Percentiles rank a stretch among this genome's conserved stretches.
Conservation (phyloP, 345 rosid genomes). For the Eucalyptus marginata region DNA sequence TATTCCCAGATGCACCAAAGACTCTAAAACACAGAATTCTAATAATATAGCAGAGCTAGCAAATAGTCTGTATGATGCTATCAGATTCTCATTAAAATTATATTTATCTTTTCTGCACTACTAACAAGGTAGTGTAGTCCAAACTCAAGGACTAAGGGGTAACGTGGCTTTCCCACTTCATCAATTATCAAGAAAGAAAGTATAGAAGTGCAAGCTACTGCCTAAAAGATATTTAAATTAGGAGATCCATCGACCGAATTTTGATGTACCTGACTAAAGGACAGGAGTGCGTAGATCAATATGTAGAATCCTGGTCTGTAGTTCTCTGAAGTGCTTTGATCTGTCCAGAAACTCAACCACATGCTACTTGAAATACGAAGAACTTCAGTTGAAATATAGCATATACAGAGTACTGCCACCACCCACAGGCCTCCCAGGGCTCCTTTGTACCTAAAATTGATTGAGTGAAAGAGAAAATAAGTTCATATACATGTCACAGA, state of each 20-base stretch:
- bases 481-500: background rate
- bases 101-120: background rate
- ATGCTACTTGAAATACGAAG: constrained; percentile 83
- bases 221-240: background rate
- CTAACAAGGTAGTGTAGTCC: background rate
- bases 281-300: constrained; percentile 56
- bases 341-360: constrained; percentile 91
- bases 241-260: background rate
- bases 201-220: background rate
- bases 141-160: background rate
- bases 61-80: background rate
- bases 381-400: constrained; percentile 66
- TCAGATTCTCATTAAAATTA: too few species aligned
- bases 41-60: background rate
- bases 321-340: constrained; percentile 39
- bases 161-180: background rate
- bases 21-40: background rate
- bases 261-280: constrained; percentile 63
- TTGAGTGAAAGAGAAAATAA: background rate
- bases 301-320: constrained; percentile 56
- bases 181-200: background rate
- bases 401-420: constrained; percentile 53
- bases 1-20: background rate
- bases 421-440: constrained; percentile 93
- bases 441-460: constrained; percentile 47